A percentile compares a stretch with the other conserved stretches of the same genome.
phyloP scores from a whole-genome alignment of 805 yeast species.

The Kurtzmaniella cleridarum region DNA sequence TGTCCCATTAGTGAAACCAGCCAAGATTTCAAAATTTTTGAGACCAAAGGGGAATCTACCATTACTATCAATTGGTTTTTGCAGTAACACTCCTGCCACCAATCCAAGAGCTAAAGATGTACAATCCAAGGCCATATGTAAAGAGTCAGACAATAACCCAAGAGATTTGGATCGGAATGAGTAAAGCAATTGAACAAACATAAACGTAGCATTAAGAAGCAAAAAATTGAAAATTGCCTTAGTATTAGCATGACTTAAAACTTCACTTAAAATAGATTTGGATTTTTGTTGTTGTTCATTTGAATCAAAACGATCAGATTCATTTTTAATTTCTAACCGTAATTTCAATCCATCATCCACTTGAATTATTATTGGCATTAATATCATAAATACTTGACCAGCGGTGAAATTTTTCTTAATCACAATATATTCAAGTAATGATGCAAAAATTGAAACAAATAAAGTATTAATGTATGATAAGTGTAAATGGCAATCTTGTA shows the following conservation, averaged over 20 bases:
- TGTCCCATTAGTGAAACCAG: conserved; percentile 94
- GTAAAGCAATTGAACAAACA: conserved; percentile 89
- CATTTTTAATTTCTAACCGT: background rate
- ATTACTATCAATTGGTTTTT: conserved; percentile 41
- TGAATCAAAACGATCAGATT: background rate
- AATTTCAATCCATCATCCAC: background rate
- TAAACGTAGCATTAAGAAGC: conserved; percentile 80
- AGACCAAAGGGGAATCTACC: conserved; percentile 84
- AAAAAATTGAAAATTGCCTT: conserved; percentile 84
- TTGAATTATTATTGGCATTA: conserved; percentile 17
- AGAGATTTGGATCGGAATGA: conserved; percentile 90
- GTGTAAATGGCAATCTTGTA: conserved; percentile 17
- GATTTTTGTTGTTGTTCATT: background rate
- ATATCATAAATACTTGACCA: conserved; percentile 7
- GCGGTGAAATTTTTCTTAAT: conserved; percentile 7
- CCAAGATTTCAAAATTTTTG: conserved; percentile 78
- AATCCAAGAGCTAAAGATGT: conserved; percentile 84
- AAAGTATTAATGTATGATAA: conserved; percentile 11
- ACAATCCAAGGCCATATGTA: conserved; percentile 96
- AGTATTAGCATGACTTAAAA: conserved; percentile 53
- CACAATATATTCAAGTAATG: conserved; percentile 17
- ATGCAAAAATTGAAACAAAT: conserved; percentile 13
- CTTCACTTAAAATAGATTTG: conserved; percentile 21
- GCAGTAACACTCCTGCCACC: conserved; percentile 64
- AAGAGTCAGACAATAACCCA: conserved; percentile 86